Evolutionary conservation across 495 filamentous ascomycete species (phyloP), one percentile per base, ranked within the genome.

Genomic region (Hyaloscypha variabilis): DNA sequence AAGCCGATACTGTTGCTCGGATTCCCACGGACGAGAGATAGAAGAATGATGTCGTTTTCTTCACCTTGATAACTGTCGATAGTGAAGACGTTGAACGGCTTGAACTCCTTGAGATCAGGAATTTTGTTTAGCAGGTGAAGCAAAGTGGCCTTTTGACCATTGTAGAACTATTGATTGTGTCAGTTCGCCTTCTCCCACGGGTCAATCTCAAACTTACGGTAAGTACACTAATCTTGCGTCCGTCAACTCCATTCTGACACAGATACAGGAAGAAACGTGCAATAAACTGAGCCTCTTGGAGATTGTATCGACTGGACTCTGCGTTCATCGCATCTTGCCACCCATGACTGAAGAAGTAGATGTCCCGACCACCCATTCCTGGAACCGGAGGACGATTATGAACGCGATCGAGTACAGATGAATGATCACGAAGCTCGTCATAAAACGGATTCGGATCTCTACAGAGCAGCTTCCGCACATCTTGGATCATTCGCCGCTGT

Each of bases 31-130:
- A 97, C 94, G 0, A 97, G 78, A 0, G 94, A 97, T 1, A 97
- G 80, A 5, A 98, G 69, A 21, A 97, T 78, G 39, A 97, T 80
- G 23, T 92, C 91, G 69, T 97, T 97, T 69, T 98, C 93, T 72
- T 97, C 93, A 29, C 94, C 94, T 72, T 98, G 95, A 73, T 94
- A 97, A 0, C 91, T 93, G 71, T 98, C 95, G 0, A 98, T 91
- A 0, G 95, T 97, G 46, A 81, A 83, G 1, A 97, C 87, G 26
- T 91, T 93, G 69, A 90, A 82, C 36, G 75, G 72, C 2, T 29
- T 6, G 11, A 8, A 19, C 0, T 68, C 59, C 8, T 76, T 77
- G 1, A 92, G 77, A 55, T 83, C 81, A 0, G 73, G 65, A 53
- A 87, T 80, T 23, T 66, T 75, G 51, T 76, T 83, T 53, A 94